Evolutionary conservation across 208 protist species (phyloP).

Genomic region (Novymonas esmeraldas): DNA sequence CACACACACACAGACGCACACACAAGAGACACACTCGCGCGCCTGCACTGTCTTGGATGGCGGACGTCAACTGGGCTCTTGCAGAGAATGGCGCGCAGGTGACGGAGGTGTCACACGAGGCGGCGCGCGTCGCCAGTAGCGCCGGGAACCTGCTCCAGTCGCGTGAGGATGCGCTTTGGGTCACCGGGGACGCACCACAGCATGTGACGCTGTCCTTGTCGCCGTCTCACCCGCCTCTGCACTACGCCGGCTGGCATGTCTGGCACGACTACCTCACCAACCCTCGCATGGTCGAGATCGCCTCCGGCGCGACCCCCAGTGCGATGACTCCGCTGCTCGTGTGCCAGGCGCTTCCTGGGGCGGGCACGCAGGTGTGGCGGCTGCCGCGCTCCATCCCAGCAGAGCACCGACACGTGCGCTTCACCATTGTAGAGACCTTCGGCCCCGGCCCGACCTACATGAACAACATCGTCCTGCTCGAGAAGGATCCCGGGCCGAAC

Average conservation of each 20-base stretch:
- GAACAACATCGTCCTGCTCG: slow-evolving; percentile 82
- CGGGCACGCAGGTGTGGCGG: slow-evolving; percentile 86
- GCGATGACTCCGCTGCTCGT: slow-evolving; percentile 54
- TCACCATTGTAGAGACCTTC: slow-evolving; percentile 77
- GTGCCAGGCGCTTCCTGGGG: slow-evolving; percentile 74
- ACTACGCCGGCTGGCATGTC: slow-evolving; percentile 85
- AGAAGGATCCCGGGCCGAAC: slow-evolving; percentile 64
- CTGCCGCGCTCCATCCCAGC: slow-evolving; percentile 69
- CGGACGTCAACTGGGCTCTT: slow-evolving; percentile 73
- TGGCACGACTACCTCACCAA: slow-evolving; percentile 89
- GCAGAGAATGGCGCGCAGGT: slow-evolving; percentile 56
- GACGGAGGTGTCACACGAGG: slow-evolving; percentile 73
- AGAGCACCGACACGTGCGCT: slow-evolving; percentile 63
- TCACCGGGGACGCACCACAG: slow-evolving; percentile 80
- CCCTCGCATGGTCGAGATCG: slow-evolving; percentile 78
- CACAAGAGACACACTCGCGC: not conserved
- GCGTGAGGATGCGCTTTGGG: slow-evolving; percentile 77
- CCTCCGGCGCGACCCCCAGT: slow-evolving; percentile 50
- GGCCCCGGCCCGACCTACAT: slow-evolving; percentile 80
- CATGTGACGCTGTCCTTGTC: slow-evolving; percentile 67
- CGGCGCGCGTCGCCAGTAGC: slow-evolving; percentile 52
- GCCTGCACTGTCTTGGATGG: too few species aligned
- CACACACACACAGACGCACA: not conserved
- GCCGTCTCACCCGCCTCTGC: slow-evolving; percentile 60
- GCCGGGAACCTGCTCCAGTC: slow-evolving; percentile 72